Evolutionary conservation across 139 green algal genomes (phyloP).

Genomic region (Edaphochlamys debaryana): DNA sequence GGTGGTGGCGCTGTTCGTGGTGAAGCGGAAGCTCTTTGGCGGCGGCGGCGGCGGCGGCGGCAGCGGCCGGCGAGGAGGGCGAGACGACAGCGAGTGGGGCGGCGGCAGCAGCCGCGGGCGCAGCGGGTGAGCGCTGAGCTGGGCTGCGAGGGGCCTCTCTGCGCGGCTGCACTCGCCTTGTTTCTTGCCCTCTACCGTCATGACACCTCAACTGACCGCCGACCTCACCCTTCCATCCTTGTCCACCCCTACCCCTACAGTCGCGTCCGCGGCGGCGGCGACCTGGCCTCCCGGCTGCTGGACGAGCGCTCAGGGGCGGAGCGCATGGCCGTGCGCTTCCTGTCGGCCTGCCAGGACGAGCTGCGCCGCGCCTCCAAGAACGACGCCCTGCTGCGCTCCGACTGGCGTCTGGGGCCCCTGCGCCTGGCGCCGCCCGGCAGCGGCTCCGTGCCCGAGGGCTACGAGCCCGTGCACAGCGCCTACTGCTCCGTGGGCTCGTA

Average conservation of each 20-base stretch:
- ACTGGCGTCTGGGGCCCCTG: constrained; percentile 59
- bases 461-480: constrained; percentile 7
- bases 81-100: constrained; percentile 21
- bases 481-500: constrained; percentile 23
- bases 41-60: constrained; percentile 9
- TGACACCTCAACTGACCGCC: too few species aligned
- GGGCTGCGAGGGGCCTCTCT: too few species aligned
- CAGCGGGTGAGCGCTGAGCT: not conserved
- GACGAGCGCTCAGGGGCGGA: constrained; percentile 15
- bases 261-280: not conserved
- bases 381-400: constrained; percentile 53
- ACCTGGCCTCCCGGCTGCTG: constrained; percentile 24
- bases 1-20: constrained; percentile 40
- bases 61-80: not conserved
- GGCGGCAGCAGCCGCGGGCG: constrained; percentile 19
- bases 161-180: too few species aligned
- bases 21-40: constrained; percentile 33
- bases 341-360: constrained; percentile 33
- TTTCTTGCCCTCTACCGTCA: too few species aligned
- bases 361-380: constrained; percentile 41
- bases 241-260: too few species aligned
- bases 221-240: too few species aligned
- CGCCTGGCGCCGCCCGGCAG: constrained; percentile 54
- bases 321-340: constrained; percentile 16
- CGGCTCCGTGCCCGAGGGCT: constrained; percentile 42